Percentiles rank a stretch among this genome's conserved stretches.
Conservation (phyloP, 495 filamentous ascomycete genomes). For the Filosporella fistucella region DNA sequence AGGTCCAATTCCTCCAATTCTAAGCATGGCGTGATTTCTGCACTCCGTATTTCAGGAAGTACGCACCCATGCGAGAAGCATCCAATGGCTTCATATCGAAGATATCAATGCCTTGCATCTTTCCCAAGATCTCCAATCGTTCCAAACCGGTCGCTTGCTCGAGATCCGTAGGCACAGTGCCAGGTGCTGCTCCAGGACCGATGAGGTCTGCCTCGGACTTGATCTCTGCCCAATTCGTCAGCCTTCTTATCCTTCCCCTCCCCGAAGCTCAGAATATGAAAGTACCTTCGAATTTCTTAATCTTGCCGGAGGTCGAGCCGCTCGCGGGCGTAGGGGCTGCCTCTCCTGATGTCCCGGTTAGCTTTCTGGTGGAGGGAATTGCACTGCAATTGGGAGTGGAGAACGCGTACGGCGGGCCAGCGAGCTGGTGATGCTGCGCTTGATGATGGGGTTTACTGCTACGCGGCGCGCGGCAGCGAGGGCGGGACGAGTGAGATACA, state of each 20-base stretch:
- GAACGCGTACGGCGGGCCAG: conserved; percentile 54
- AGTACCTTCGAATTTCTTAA: conserved; percentile 26
- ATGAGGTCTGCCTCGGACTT: conserved; percentile 75
- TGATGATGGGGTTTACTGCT: conserved; percentile 52
- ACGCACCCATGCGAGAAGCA: conserved; percentile 75
- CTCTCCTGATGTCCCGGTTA: conserved; percentile 15
- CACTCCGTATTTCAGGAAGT: not conserved
- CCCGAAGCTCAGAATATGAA: not conserved
- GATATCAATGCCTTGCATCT: conserved; percentile 97
- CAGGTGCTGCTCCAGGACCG: conserved; percentile 71
- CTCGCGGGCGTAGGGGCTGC: conserved; percentile 13
- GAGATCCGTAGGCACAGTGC: conserved; percentile 86
- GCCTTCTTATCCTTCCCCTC: too few relatives aligned
- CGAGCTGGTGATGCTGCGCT: conserved; percentile 54
- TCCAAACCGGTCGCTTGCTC: conserved; percentile 96
- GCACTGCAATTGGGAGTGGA: conserved; percentile 33
- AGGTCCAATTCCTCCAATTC: not conserved
- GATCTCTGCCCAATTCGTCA: conserved; percentile 58
- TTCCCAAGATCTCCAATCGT: conserved; percentile 96
- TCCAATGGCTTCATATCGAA: conserved; percentile 98
- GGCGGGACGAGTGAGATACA: conserved; percentile 82
- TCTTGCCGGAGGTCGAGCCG: conserved; percentile 17
- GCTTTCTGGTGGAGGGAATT: conserved; percentile 40
- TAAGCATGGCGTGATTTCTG: conserved; percentile 11
- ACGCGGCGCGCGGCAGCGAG: conserved; percentile 67